A percentile compares a stretch with the other conserved stretches of the same genome.
These are phyloP conservation scores for Cyamopsis tetragonoloba DNA, from an alignment of 306 rosid species.

Conservation along the genomic window DNA sequence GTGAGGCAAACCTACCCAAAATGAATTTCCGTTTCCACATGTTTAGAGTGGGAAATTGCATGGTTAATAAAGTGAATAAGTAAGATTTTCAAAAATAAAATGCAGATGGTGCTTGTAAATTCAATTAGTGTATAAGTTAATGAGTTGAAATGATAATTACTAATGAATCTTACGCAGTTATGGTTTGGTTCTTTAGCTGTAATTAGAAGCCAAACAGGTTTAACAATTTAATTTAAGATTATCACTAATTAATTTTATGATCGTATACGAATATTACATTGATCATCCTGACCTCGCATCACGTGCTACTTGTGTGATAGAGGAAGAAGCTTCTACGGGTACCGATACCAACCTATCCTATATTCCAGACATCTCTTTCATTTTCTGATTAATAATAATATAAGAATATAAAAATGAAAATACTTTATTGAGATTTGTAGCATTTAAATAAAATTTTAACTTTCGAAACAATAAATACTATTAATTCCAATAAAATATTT, in stretches of 20 bases:
- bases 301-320: no score
- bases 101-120: background rate
- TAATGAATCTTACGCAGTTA: background rate
- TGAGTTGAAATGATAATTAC: background rate
- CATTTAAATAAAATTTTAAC: no score
- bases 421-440: no score
- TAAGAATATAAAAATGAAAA: no score
- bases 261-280: background rate
- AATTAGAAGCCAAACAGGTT: background rate
- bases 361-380: background rate
- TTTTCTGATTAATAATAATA: background rate
- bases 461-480: no score
- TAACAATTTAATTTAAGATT: background rate
- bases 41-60: conserved; percentile 3
- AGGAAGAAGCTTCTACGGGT: background rate
- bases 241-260: background rate
- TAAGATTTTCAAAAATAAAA: background rate
- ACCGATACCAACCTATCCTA: background rate
- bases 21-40: background rate
- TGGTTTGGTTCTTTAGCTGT: background rate
- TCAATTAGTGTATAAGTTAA: no score
- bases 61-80: conserved; percentile 2
- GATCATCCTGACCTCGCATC: background rate
- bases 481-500: no score
- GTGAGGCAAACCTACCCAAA: conserved; percentile 11